Conservation (phyloP, 148 eudicot genomes). For the Heliamphora exappendiculata region DNA sequence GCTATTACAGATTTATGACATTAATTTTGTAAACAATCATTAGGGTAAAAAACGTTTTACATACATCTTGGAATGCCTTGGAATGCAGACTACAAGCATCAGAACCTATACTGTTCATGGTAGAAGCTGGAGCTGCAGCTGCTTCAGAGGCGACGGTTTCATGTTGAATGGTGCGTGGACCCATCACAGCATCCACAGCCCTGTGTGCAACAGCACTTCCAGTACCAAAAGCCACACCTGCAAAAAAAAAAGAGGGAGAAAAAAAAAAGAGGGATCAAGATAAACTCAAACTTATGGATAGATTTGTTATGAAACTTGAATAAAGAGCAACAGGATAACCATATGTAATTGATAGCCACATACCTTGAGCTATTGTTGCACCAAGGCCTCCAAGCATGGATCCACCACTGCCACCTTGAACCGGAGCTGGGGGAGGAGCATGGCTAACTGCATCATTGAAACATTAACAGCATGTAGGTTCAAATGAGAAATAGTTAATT, state of each 20-base stretch:
- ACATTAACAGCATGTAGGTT: background rate
- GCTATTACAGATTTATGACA: too few species aligned
- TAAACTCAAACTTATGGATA: background rate
- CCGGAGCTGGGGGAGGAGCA: slow-evolving; percentile 88
- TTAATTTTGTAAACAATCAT: background rate
- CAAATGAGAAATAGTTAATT: background rate
- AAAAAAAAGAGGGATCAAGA: background rate
- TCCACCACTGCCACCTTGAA: slow-evolving; percentile 53
- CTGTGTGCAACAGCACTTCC: slow-evolving; percentile 85
- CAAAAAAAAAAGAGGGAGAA: too few species aligned
- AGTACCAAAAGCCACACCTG: slow-evolving; percentile 84
- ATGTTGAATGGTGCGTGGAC: slow-evolving; percentile 75
- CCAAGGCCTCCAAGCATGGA: slow-evolving; percentile 65
- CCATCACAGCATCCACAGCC: slow-evolving; percentile 74
- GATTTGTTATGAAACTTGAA: background rate
- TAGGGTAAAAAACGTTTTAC: background rate
- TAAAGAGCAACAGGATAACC: background rate
- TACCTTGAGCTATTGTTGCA: slow-evolving; percentile 83
- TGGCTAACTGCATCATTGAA: slow-evolving; percentile 31
- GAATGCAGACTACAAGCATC: slow-evolving; percentile 63
- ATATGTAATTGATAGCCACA: background rate
- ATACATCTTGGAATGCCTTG: slow-evolving; percentile 84
- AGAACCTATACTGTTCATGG: slow-evolving; percentile 26
- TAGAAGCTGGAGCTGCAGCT: slow-evolving; percentile 38
- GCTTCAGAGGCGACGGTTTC: slow-evolving; percentile 53